A percentile compares a stretch with the other conserved stretches of the same genome.
Evolutionary conservation across 2,329 filamentous ascomycete genomes (phyloP).

Genomic region (Orbilia brochopaga): DNA sequence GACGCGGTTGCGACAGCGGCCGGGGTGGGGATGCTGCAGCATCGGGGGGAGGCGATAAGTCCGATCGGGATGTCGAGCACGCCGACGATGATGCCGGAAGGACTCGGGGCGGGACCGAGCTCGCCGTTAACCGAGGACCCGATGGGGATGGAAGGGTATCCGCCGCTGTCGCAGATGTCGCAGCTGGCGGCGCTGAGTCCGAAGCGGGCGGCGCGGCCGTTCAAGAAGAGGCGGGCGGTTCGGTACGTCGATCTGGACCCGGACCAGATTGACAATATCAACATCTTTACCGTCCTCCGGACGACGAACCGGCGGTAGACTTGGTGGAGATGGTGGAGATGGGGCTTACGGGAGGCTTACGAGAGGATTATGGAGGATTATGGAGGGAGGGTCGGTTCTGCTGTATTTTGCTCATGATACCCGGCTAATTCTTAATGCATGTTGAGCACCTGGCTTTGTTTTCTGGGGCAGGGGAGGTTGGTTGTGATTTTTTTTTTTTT

Average conservation of each 20-base stretch:
- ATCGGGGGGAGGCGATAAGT: slow-evolving; percentile 24
- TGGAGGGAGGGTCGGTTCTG: too few species aligned
- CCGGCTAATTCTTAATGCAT: slow-evolving; percentile 10
- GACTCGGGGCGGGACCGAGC: slow-evolving; percentile 36
- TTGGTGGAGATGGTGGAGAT: neutral
- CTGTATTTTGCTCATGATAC: slow-evolving; percentile 6
- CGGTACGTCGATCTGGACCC: slow-evolving; percentile 49
- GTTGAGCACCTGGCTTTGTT: slow-evolving; percentile 52
- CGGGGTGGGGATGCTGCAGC: neutral
- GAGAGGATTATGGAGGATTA: neutral
- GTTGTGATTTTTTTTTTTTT: slow-evolving; percentile 8
- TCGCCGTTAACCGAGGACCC: slow-evolving; percentile 45
- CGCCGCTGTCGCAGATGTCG: slow-evolving; percentile 39
- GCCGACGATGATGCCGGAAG: slow-evolving; percentile 39
- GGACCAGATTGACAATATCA: slow-evolving; percentile 50
- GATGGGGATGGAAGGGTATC: slow-evolving; percentile 39
- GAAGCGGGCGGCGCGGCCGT: slow-evolving; percentile 29
- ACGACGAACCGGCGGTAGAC: slow-evolving; percentile 44
- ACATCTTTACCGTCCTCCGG: slow-evolving; percentile 49
- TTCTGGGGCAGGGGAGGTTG: slow-evolving; percentile 55
- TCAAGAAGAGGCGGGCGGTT: slow-evolving; percentile 48
- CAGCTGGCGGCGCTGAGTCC: slow-evolving; percentile 11
- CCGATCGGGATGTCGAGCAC: slow-evolving; percentile 25
- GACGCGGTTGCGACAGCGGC: too few species aligned
- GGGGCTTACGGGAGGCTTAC: neutral